Conservation (phyloP, 2,329 filamentous ascomycete species). For the Hyphodiscus sp. region DNA sequence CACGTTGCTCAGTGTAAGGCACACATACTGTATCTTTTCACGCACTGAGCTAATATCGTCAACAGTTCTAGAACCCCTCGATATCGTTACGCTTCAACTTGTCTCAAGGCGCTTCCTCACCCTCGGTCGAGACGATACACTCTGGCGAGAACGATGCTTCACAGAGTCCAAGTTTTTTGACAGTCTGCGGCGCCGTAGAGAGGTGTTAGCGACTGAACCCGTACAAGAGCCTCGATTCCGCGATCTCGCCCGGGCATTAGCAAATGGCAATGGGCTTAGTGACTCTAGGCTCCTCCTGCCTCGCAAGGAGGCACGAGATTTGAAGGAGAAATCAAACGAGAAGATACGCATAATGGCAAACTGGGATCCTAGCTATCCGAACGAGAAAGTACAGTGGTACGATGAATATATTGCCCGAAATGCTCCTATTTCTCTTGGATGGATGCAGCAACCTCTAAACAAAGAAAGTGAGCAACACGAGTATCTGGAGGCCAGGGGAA, state of each 20-base stretch:
- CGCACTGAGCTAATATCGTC: constrained; percentile 3
- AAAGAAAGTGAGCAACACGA: constrained; percentile 37
- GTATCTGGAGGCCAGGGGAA: constrained; percentile 62
- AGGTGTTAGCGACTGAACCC: constrained; percentile 33
- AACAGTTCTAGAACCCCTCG: constrained; percentile 54
- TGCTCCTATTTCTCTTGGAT: constrained; percentile 66
- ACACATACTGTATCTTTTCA: not conserved
- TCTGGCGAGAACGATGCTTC: constrained; percentile 76
- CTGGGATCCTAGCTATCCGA: constrained; percentile 74
- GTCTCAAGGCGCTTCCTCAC: constrained; percentile 60
- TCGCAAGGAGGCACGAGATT: constrained; percentile 18
- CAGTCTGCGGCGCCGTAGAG: constrained; percentile 47
- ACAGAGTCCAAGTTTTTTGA: constrained; percentile 60
- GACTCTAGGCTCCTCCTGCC: constrained; percentile 21
- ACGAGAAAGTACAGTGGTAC: constrained; percentile 75
- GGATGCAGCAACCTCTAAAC: constrained; percentile 61
- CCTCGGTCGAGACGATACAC: constrained; percentile 64
- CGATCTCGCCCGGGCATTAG: constrained; percentile 24
- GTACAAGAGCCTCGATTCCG: constrained; percentile 35
- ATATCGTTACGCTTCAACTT: constrained; percentile 62
- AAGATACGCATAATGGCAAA: constrained; percentile 59
- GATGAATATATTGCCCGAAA: constrained; percentile 81
- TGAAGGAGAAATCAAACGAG: constrained; percentile 30
- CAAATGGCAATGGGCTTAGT: constrained; percentile 24
- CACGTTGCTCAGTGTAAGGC: constrained; percentile 24